Conservation (phyloP, 345 rosid species). For the Eucalyptus pauciflora region DNA sequence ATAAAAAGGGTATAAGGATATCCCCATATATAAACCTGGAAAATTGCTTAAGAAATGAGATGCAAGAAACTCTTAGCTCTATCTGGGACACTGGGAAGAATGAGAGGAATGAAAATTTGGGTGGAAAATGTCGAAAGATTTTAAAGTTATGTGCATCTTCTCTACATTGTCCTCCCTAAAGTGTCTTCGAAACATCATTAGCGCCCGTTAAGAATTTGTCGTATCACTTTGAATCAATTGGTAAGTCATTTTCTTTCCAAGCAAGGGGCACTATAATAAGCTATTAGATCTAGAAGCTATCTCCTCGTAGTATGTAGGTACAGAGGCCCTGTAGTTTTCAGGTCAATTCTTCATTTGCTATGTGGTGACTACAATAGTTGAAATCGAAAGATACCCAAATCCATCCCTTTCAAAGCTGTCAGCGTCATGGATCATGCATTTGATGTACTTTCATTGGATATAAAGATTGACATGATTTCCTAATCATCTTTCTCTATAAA, state of each 20-base stretch:
- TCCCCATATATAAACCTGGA: background rate
- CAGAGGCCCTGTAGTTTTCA: background rate
- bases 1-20: background rate
- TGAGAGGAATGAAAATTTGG: background rate
- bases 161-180: too few relatives aligned
- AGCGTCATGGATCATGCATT: background rate
- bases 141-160: too few relatives aligned
- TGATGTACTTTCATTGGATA: background rate
- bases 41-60: background rate
- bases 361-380: background rate
- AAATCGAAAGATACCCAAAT: background rate
- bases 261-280: background rate
- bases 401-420: background rate
- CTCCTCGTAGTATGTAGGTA: background rate
- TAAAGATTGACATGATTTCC: background rate
- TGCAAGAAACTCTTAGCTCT: background rate
- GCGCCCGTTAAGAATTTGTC: background rate
- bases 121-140: too few relatives aligned
- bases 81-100: background rate
- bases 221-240: background rate
- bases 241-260: background rate
- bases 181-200: background rate
- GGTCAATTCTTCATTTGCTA: background rate
- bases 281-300: background rate
- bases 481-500: background rate